phyloP scores from a whole-genome alignment of 2,329 filamentous ascomycete genomes.

The Aspergillus candidus region DNA sequence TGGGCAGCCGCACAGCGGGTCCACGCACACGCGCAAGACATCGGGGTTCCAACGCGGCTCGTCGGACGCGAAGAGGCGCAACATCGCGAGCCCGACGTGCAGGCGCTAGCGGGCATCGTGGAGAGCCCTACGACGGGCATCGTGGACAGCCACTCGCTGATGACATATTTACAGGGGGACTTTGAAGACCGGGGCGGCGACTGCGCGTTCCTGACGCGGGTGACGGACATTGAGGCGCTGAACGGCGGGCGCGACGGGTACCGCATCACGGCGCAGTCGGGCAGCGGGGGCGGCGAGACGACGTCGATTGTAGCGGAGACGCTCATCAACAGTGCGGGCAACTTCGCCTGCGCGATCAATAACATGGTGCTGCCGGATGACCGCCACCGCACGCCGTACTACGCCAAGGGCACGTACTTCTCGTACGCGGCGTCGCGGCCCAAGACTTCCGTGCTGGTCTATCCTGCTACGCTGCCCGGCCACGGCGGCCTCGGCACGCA shows the following conservation, averaged over 20 bases:
- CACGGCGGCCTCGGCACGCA: constrained; percentile 89
- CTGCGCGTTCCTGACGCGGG: constrained; percentile 61
- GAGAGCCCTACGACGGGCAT: constrained; percentile 85
- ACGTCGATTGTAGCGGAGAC: constrained; percentile 64
- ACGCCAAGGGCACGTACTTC: constrained; percentile 95
- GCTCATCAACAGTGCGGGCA: constrained; percentile 78
- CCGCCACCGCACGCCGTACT: constrained; percentile 59
- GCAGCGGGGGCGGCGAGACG: constrained; percentile 33
- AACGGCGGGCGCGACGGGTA: constrained; percentile 58
- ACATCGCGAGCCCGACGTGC: constrained; percentile 66
- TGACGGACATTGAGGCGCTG: constrained; percentile 54
- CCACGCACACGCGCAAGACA: constrained; percentile 47
- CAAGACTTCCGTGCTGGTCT: constrained; percentile 67
- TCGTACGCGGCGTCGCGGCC: constrained; percentile 65
- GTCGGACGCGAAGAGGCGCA: constrained; percentile 57
- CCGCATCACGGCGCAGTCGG: constrained; percentile 52
- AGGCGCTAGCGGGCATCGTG: constrained; percentile 66
- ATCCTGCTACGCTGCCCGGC: constrained; percentile 78
- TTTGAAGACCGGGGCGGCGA: constrained; percentile 74
- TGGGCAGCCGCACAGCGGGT: constrained; percentile 51
- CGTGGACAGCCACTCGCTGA: constrained; percentile 77
- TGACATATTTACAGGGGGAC: constrained; percentile 70
- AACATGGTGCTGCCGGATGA: constrained; percentile 65
- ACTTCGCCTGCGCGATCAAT: constrained; percentile 67
- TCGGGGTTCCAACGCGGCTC: constrained; percentile 67